Percentiles rank a stretch among this genome's conserved stretches.
phyloP scores from a whole-genome alignment of 1,284 basidiomycete species.

The Megacollybia platyphylla region DNA sequence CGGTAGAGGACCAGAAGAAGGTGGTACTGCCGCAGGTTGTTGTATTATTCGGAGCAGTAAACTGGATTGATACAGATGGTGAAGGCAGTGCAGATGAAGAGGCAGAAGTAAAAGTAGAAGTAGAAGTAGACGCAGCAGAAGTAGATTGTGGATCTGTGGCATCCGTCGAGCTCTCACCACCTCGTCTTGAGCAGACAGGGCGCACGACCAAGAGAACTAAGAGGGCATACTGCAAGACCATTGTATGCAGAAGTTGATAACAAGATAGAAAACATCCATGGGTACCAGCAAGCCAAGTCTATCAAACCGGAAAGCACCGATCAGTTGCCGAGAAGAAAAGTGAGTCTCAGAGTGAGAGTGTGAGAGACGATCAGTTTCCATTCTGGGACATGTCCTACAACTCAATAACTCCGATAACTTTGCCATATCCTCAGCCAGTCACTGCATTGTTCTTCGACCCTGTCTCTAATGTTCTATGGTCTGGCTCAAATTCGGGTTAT shows the following conservation, averaged over 20 bases:
- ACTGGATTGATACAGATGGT: background rate
- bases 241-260: no score
- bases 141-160: background rate
- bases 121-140: background rate
- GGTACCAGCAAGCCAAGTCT: no score
- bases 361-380: slow-evolving; percentile 48
- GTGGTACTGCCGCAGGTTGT: slow-evolving; percentile 4
- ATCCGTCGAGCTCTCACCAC: no score
- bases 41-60: slow-evolving; percentile 2
- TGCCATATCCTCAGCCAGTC: background rate
- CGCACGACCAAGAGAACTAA: no score
- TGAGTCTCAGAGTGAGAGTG: slow-evolving; percentile 25
- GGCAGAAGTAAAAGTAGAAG: background rate
- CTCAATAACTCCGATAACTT: background rate
- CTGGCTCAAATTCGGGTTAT: slow-evolving; percentile 65
- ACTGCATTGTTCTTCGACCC: slow-evolving; percentile 79
- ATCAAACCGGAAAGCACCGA: no score
- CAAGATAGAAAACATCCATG: no score
- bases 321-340: no score
- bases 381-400: background rate
- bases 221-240: no score
- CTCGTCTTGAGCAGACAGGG: no score
- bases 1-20: slow-evolving; percentile 4
- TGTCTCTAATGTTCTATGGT: slow-evolving; percentile 83
- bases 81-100: background rate